A percentile compares a stretch with the other conserved stretches of the same genome.
Evolutionary conservation across 345 rosid species (phyloP).

Genomic region (Lenwebbia sp.): DNA sequence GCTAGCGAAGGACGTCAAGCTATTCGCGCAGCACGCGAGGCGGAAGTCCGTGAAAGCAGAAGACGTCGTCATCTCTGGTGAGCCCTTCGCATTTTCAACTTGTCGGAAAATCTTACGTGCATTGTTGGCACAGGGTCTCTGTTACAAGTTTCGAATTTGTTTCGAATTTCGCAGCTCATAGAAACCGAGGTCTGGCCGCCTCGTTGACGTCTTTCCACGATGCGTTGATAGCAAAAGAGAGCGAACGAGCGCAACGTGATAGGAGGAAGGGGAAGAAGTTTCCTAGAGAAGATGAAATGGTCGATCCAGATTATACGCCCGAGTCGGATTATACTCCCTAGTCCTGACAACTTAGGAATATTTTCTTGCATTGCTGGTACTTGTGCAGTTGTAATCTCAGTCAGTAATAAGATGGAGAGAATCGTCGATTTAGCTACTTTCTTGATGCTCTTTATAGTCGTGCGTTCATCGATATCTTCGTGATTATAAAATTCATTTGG

Average conservation of each 20-base stretch:
- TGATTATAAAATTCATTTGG: too few relatives aligned
- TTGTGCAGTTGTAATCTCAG: background rate
- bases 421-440: background rate
- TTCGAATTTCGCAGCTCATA: background rate
- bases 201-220: background rate
- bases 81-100: background rate
- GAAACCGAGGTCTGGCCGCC: background rate
- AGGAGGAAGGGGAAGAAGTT: background rate
- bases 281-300: background rate
- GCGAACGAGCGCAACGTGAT: background rate
- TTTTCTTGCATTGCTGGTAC: background rate
- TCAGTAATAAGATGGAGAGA: background rate
- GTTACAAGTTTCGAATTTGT: background rate
- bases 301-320: background rate
- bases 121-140: background rate
- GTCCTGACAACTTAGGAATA: background rate
- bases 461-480: background rate
- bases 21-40: constrained; percentile 8
- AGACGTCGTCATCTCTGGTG: constrained; percentile 4
- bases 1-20: background rate
- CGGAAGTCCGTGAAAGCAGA: constrained; percentile 1
- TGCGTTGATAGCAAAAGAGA: background rate
- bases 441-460: background rate
- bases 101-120: background rate
- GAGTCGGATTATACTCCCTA: background rate